A percentile compares a stretch with the other conserved stretches of the same genome.
These are phyloP conservation scores for Singerocomus inundabilis DNA, from an alignment of 1,284 basidiomycete genomes.

Conservation along the genomic window DNA sequence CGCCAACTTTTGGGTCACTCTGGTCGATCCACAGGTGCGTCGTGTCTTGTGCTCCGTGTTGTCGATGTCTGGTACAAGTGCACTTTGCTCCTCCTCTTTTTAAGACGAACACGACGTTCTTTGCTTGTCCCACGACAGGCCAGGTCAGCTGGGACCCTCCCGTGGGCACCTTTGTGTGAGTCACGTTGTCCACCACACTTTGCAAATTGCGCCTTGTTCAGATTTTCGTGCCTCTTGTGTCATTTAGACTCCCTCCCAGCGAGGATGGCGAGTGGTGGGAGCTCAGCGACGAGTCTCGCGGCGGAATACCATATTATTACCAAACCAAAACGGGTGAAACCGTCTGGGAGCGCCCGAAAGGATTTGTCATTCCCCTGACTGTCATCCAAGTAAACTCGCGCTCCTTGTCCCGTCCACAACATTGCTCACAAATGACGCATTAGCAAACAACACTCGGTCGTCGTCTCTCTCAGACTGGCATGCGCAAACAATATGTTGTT, in stretches of 20 bases:
- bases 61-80: slow-evolving; percentile 11
- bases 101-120: slow-evolving; percentile 82
- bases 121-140: slow-evolving; percentile 88
- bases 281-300: slow-evolving; percentile 74
- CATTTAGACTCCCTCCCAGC: slow-evolving; percentile 72
- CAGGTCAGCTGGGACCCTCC: slow-evolving; percentile 93
- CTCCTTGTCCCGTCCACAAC: not conserved
- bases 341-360: slow-evolving; percentile 83
- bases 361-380: slow-evolving; percentile 87
- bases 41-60: slow-evolving; percentile 3
- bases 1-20: slow-evolving; percentile 84
- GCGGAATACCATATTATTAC: slow-evolving; percentile 87
- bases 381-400: slow-evolving; percentile 68
- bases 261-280: slow-evolving; percentile 96
- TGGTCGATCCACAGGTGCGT: slow-evolving; percentile 76
- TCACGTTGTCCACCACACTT: slow-evolving; percentile 18
- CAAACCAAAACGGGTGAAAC: slow-evolving; percentile 86
- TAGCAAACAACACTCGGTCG: slow-evolving; percentile 76
- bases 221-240: slow-evolving; percentile 9
- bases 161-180: slow-evolving; percentile 84
- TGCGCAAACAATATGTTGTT: slow-evolving; percentile 20
- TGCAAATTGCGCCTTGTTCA: slow-evolving; percentile 15
- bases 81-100: slow-evolving; percentile 6
- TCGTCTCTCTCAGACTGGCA: slow-evolving; percentile 50
- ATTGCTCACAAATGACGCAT: slow-evolving; percentile 14